Evolutionary conservation across 352 stramenopile genomes (phyloP).

Genomic region (Aphanomyces astaci): DNA sequence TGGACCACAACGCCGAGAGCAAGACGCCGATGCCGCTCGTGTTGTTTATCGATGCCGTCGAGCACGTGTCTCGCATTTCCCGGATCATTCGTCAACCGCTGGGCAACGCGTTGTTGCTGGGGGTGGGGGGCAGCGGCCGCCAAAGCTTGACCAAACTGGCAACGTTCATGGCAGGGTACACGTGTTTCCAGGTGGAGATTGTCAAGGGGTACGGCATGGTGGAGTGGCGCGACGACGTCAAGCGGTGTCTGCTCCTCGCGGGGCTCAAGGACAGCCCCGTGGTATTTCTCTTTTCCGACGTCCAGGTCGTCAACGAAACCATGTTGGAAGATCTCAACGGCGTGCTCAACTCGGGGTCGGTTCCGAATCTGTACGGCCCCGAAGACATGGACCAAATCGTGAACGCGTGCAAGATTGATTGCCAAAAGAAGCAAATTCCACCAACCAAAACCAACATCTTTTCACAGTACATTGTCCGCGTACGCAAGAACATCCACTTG

Average conservation of each 20-base stretch:
- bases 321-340: constrained; percentile 95
- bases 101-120: constrained; percentile 87
- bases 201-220: constrained; percentile 88
- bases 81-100: constrained; percentile 75
- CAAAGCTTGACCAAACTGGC: constrained; percentile 89
- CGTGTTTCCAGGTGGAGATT: constrained; percentile 93
- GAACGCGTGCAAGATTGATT: constrained; percentile 86
- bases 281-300: constrained; percentile 92
- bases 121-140: constrained; percentile 87
- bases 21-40: constrained; percentile 87
- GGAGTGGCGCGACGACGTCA: constrained; percentile 92
- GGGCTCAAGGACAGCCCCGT: constrained; percentile 87
- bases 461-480: constrained; percentile 88
- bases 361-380: constrained; percentile 88
- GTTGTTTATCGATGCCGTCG: constrained; percentile 80
- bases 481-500: constrained; percentile 87
- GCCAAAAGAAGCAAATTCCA: constrained; percentile 82
- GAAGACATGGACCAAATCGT: constrained; percentile 92
- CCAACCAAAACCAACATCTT: constrained; percentile 94
- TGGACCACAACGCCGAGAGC: constrained; percentile 88
- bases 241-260: constrained; percentile 82
- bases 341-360: constrained; percentile 91
- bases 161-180: constrained; percentile 90
- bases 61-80: constrained; percentile 78
- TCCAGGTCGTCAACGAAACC: constrained; percentile 91